Conservation (phyloP, 2,329 filamentous ascomycete species). For the Botrytis fragariae region DNA sequence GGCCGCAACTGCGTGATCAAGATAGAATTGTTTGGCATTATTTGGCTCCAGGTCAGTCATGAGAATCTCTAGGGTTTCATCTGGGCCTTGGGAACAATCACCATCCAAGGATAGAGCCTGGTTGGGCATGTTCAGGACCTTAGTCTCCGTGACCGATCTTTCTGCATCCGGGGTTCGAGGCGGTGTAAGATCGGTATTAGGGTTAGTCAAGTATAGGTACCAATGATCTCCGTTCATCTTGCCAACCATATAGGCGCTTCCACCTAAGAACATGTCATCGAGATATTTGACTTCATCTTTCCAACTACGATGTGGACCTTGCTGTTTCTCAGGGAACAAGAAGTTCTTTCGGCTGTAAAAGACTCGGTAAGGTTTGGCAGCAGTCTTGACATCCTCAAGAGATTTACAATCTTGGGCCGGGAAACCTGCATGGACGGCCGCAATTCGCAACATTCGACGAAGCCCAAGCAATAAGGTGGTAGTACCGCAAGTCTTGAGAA, state of each 20-base stretch:
- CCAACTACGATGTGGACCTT: conserved; percentile 95
- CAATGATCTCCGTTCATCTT: conserved; percentile 99
- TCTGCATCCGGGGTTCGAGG: conserved; percentile 69
- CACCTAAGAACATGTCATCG: conserved; percentile 85
- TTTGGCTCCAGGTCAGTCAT: conserved; percentile 70
- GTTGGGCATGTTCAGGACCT: conserved; percentile 38
- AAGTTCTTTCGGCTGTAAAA: conserved; percentile 99
- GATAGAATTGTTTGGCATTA: conserved; percentile 70
- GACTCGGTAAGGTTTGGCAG: conserved; percentile 87
- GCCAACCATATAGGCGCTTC: conserved; percentile 98
- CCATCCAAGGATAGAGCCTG: conserved; percentile 35
- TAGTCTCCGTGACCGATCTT: conserved; percentile 40
- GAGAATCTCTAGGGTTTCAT: conserved; percentile 74
- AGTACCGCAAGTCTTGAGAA: conserved; percentile 96
- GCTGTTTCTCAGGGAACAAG: conserved; percentile 90
- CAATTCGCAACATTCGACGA: conserved; percentile 88
- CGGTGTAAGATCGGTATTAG: conserved; percentile 74
- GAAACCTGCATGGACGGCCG: conserved; percentile 84
- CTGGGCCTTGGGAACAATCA: conserved; percentile 42
- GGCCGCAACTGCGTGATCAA: conserved; percentile 83
- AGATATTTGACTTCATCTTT: conserved; percentile 90
- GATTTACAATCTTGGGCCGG: conserved; percentile 70
- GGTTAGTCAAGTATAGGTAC: conserved; percentile 96
- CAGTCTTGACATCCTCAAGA: conserved; percentile 64
- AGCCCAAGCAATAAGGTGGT: conserved; percentile 89